Conservation (phyloP, 2,329 filamentous ascomycete genomes). For the Penicillium olsonii region DNA sequence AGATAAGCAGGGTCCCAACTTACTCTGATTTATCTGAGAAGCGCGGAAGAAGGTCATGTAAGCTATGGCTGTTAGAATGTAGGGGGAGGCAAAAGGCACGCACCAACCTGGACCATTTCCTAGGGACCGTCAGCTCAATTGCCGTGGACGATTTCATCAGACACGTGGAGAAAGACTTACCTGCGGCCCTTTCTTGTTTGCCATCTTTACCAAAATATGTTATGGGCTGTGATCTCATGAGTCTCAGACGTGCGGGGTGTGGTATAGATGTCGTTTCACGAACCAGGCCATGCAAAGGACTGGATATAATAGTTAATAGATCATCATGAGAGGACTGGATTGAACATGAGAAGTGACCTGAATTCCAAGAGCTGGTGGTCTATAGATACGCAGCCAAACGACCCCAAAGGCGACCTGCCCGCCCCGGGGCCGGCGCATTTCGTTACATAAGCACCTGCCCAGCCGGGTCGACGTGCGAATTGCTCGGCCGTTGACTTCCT, state of each 20-base stretch:
- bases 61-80: conserved; percentile 33
- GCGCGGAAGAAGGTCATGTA: conserved; percentile 2
- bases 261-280: conserved; percentile 14
- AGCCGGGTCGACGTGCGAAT: no score
- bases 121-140: conserved; percentile 42
- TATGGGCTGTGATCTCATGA: conserved; percentile 17
- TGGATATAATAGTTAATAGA: conserved; percentile 1
- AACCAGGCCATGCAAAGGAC: conserved; percentile 16
- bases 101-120: conserved; percentile 99
- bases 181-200: conserved; percentile 65
- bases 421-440: no score
- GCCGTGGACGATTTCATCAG: neutral
- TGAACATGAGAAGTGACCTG: neutral
- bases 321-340: neutral
- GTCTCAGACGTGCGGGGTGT: conserved; percentile 24
- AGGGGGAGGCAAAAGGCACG: conserved; percentile 47
- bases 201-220: conserved; percentile 35
- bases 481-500: no score
- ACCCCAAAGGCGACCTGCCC: neutral
- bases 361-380: neutral
- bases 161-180: conserved; percentile 50
- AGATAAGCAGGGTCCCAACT: conserved; percentile 7
- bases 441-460: conserved; percentile 18
- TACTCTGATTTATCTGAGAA: conserved; percentile 26
- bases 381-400: conserved; percentile 4